Evolutionary conservation across 73 alveolate genomes (phyloP), one percentile per base, ranked within the genome.

Genomic region (Paramecium caudatum): DNA sequence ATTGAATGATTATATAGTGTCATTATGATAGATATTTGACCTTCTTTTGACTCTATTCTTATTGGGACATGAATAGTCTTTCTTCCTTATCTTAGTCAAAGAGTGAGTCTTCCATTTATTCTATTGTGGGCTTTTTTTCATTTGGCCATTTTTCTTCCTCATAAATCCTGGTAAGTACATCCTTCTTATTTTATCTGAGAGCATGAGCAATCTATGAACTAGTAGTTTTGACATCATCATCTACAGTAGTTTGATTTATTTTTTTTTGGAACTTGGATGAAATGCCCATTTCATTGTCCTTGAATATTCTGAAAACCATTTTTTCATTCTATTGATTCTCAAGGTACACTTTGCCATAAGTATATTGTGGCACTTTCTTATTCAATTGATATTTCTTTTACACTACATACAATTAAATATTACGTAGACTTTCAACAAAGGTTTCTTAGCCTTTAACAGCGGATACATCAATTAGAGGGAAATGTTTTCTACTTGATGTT

Each of bases 131-230:
- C 17, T 55, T 10, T 21, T 55, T 55, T 12, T 37, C 46, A 23
- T 43, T 16, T 23, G 8, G 45, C 23, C 46, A 21, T 55, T 55
- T 55, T 10, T 55, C 80, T 23, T 27, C 80, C 16, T 55, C 80
- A 55, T 27, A 55, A 21, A 55, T 55, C 30, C 80, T 23, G 30
- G 12, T 27, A 7, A 55, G 10, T 23, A 55, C 80, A 25, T 55
- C 80, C 45, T 55, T 55, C 17, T 21, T 5, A 23, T 55, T 55
- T 55, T 55, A 27, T 55, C 45, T 55, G 30, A 27, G 9, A 10
- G 80, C 80, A 55, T 23, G 8, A 43, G 41, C 80, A 55, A 55
- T 55, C n/a, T 55, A 55, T 27, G 80, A 55, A 55, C 46, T 55
- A 3, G 45, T 55, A 19, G 80, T 55, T 43, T 27, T 55, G 3